Base-by-base conservation (phyloP, 169 alveolate species). In the Eimeria sp. region DNA sequence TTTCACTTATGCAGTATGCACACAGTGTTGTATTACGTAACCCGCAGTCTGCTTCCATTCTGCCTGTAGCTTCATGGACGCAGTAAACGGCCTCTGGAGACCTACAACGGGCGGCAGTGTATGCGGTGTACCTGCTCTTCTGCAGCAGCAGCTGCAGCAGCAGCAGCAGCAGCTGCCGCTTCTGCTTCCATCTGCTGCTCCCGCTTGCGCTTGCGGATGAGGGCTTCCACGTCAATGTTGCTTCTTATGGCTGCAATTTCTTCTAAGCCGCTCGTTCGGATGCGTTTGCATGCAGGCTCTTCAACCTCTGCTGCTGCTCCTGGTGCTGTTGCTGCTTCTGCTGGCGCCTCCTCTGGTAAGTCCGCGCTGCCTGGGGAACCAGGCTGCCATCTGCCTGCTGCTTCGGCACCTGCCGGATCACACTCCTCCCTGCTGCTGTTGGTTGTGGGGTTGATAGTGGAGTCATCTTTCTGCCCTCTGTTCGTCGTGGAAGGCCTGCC, bases 111-210 rank as follows among this genome's bases (percentile, higher is more conserved):
- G 16, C 22, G 16, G 67, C n/a, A 13, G 16, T 5, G 67, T 58
- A 5, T 14, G 67, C 16, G 3, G 67, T 58, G 67, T 58, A 72
- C 83, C 51, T 72, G 57, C 20, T 72, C 89, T 16, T 9, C 89
- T 18, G 89, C 94, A 27, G 94, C 94, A 27, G 54, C 93, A 51
- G 90, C 91, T n/a, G 72, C 91, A n/a, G 91, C 91, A n/a, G 91
- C 91, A 11, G 91, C 91, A 0, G 91, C 91, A n/a, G 91, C 91
- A 57, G 72, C 76, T 57, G 91, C 75, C 34, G 91, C 91, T 27
- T 58, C 83, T 47, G 51, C 67, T 45, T 58, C 83, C 83, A 40
- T 43, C 47, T 63, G 94, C 94, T 87, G 83, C 94, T 87, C 83
- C 83, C 94, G 5, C 83, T 63, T 61, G 18, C 83, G 80, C 27